Percentiles rank a stretch among this genome's conserved stretches.
These are phyloP conservation scores for Nakaseomyces nivariensis DNA, from an alignment of 1,139 yeast genomes.

Conservation along the genomic window DNA sequence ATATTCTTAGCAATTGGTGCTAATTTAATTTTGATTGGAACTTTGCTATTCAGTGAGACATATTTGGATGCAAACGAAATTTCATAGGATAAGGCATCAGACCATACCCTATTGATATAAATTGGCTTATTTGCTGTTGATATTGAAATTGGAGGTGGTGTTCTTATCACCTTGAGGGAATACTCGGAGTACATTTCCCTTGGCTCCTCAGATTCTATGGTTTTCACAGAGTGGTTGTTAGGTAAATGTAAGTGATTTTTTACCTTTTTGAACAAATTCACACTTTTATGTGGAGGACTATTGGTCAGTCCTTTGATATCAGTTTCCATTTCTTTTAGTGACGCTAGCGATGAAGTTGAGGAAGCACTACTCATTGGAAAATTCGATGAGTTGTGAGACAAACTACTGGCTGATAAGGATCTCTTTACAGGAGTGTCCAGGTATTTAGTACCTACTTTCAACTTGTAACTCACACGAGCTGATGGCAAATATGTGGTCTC, in stretches of 20 bases:
- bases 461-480: constrained; percentile 26
- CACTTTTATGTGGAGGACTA: constrained; percentile 6
- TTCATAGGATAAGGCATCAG: constrained; percentile 67
- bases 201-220: constrained; percentile 5
- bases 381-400: constrained; percentile 1
- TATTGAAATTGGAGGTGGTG: constrained; percentile 70
- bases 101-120: constrained; percentile 78
- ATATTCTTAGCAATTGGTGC: constrained; percentile 66
- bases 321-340: constrained; percentile 8
- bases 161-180: constrained; percentile 40
- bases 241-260: constrained; percentile 17
- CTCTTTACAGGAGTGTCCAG: not conserved
- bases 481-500: constrained; percentile 54
- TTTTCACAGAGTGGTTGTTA: constrained; percentile 4
- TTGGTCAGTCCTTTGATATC: constrained; percentile 2
- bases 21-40: constrained; percentile 55
- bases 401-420: constrained; percentile 1
- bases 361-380: not conserved
- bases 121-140: constrained; percentile 75
- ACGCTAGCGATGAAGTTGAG: constrained; percentile 2
- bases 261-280: constrained; percentile 17
- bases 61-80: constrained; percentile 70
- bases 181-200: constrained; percentile 17
- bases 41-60: constrained; percentile 58
- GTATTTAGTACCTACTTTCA: constrained; percentile 19